Base-by-base conservation (phyloP, 2,329 filamentous ascomycete genomes). In the Fusarium sp. region DNA sequence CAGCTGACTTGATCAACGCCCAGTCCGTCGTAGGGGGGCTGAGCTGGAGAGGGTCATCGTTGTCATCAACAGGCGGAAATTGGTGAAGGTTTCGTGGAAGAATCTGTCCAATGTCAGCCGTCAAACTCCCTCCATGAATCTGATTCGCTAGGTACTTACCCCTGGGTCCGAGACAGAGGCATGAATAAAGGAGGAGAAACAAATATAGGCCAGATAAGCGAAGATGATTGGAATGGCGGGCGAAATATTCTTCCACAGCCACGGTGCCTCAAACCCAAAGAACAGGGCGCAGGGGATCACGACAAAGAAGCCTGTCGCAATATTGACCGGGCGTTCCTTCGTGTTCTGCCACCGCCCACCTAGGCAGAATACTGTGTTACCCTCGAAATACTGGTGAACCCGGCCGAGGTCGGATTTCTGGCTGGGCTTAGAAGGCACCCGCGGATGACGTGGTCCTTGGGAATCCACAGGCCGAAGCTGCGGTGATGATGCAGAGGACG, bases 141-240 rank as follows among this genome's bases (percentile, higher is more conserved):
- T 11, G 29, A 47, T 9, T 35, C 3, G 25, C 16, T 35, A 42
- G 40, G n/a, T 22, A 89, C 94, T 88, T 89, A 97, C 95, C 66
- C 97, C 97, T 33, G 97, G 96, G 83, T 99, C 96, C 52, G 96
- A 94, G 63, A 93, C 89, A 4, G 97, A 98, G 5, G 96, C 97
- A 84, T 98, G 96, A 65, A 98, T 80, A 80, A 98, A 99, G 4
- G 97, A 98, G 27, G 95, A 98, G 57, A 98, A 87, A 83, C 94
- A 97, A 31, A 99, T 87, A 81, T 93, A 95, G 79, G 95, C 95
- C n/a, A 98, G 80, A 81, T 99, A 99, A 63, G 91, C 95, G 84
- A 97, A 98, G 50, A 94, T 83, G 77, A 98, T 91, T 62, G 97
- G 97, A 78, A 98, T 91, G 63, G 95, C 95, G 35, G 95, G 95